Evolutionary conservation across 73 alveolate genomes (phyloP), one percentile per base, ranked within the genome.

Genomic region (Vitrella brassicaformis): DNA sequence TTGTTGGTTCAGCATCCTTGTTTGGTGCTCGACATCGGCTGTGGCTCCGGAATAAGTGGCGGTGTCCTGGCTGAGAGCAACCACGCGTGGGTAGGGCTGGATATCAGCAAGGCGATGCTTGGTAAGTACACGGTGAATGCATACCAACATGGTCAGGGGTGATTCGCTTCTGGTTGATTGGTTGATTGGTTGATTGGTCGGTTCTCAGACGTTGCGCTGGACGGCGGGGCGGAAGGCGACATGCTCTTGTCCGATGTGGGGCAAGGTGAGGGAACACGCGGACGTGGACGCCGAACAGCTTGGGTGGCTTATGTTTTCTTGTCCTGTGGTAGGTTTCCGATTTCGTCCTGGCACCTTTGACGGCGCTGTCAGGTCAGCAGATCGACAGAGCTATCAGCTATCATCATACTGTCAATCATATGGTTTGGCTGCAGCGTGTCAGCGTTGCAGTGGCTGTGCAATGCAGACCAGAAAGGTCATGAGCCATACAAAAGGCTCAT

Each of bases 11-110:
- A 81, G 31, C 75, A 81, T 74, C 87, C 83, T 28, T 80, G 94
- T 66, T 74, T 91, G 68, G 81, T 93, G 25, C 84, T 93, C 47
- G 98, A 93, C 83, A 88, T 93, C 19, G 98, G 98, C n/a, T 93
- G 97, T 72, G 98, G 98, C 26, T 75, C 92, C 68, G 97, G 98
- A 25, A 74, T 93, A 39, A 80, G 93, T 73, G 98, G 98, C 0
- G 72, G 82, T 19, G 97, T 88, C 22, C 80, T 93, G 46, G 72
- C 91, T n/a, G 97, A 91, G 71, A 82, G 86, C 67, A 96, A 94
- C 64, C 92, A 91, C 73, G 75, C 81, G 39, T 93, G 98, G 98
- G 89, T 93, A 26, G 98, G 98, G 29, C 83, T 91, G 69, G 98
- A 93, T 82, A 91, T 93, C 74, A 80, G 93, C 75, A 84, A 81